These are phyloP conservation scores for Paragyromitra xinjiangensis DNA, from an alignment of 495 filamentous ascomycete species.

Conservation along the genomic window DNA sequence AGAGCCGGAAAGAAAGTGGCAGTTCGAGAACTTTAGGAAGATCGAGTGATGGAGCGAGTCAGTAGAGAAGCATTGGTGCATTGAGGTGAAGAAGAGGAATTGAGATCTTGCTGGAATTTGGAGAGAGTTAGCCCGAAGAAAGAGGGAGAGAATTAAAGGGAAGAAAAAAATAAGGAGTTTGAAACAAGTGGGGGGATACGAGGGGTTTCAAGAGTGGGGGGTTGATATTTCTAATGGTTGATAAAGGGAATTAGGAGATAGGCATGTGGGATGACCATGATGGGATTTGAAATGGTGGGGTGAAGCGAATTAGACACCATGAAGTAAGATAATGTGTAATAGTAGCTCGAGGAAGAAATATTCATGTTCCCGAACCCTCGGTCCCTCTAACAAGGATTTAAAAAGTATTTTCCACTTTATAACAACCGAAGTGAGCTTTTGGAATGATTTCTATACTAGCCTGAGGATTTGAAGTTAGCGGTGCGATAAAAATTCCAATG, in stretches of 20 bases:
- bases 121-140: slow-evolving; percentile 1
- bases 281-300: neutral
- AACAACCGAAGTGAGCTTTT: slow-evolving; percentile 1
- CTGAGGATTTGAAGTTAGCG: neutral
- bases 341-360: neutral
- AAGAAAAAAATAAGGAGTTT: slow-evolving; percentile 2
- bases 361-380: neutral
- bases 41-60: neutral
- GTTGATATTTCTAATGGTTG: slow-evolving; percentile 19
- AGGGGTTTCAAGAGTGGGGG: slow-evolving; percentile 3
- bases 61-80: slow-evolving; percentile 6
- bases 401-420: neutral
- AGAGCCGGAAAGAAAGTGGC: slow-evolving; percentile 3
- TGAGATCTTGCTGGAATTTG: neutral
- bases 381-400: neutral
- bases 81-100: neutral
- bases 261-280: neutral
- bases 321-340: slow-evolving; percentile 24
- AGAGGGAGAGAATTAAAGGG: neutral
- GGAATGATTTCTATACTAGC: neutral
- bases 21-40: slow-evolving; percentile 28
- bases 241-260: neutral
- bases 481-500: neutral
- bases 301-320: neutral
- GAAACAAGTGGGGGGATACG: slow-evolving; percentile 14